These are phyloP conservation scores for Camellia oleifera DNA, from an alignment of 179 eudicot species.

Conservation along the genomic window DNA sequence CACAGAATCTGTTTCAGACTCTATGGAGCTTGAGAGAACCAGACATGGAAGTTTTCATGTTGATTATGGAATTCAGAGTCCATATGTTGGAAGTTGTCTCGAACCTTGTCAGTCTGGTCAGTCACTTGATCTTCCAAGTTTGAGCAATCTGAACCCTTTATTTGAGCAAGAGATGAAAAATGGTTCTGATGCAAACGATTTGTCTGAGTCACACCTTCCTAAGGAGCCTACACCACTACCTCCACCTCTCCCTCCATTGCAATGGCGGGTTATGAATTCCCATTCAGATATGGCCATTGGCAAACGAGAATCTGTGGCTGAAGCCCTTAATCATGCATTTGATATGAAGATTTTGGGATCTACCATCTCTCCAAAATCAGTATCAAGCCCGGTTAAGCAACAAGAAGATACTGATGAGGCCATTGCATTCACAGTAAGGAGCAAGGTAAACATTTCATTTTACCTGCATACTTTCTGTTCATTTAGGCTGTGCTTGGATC, in stretches of 20 bases:
- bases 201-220: conserved; percentile 24
- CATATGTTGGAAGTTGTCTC: conserved; percentile 22
- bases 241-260: conserved; percentile 88
- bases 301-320: conserved; percentile 23
- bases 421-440: conserved; percentile 21
- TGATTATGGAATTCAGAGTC: conserved; percentile 23
- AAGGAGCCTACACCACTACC: conserved; percentile 48
- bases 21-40: conserved; percentile 37
- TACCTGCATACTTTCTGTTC: neutral
- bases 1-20: conserved; percentile 57
- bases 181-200: conserved; percentile 23
- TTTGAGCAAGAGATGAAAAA: conserved; percentile 37
- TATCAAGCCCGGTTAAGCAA: conserved; percentile 36
- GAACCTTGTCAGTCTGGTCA: conserved; percentile 27
- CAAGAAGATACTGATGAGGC: conserved; percentile 29
- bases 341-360: conserved; percentile 30
- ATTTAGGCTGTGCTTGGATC: too few relatives aligned
- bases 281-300: conserved; percentile 31
- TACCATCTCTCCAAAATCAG: conserved; percentile 36
- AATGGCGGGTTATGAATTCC: conserved; percentile 62
- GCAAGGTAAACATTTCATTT: conserved; percentile 36
- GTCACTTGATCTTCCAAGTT: conserved; percentile 45
- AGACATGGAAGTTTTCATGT: conserved; percentile 21
- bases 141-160: conserved; percentile 42
- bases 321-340: conserved; percentile 27